Percentiles rank a stretch among this genome's conserved stretches.
phyloP scores from a whole-genome alignment of 2,329 filamentous ascomycete genomes.

The Colletotrichum sp. region DNA sequence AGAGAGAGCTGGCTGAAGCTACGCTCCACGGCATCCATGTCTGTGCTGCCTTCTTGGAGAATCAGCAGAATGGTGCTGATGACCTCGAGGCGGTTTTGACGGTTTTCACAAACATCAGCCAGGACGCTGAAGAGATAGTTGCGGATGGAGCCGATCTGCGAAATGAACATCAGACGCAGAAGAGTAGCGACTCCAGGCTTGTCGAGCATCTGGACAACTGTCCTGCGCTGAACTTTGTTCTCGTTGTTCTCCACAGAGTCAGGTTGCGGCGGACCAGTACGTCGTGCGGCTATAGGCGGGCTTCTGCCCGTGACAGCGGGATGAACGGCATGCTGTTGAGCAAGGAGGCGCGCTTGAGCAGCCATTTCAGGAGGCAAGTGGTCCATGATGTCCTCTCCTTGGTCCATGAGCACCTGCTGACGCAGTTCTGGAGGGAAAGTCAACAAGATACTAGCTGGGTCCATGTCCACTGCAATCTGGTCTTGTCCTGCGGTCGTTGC shows the following conservation, averaged over 20 bases:
- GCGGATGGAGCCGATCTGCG: slow-evolving; percentile 86
- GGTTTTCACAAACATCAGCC: slow-evolving; percentile 91
- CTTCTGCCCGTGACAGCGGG: slow-evolving; percentile 34
- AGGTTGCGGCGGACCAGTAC: slow-evolving; percentile 11
- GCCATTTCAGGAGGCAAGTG: slow-evolving; percentile 85
- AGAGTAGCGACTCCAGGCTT: slow-evolving; percentile 96
- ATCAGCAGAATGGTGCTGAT: slow-evolving; percentile 92
- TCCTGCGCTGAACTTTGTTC: slow-evolving; percentile 75
- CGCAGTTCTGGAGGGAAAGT: slow-evolving; percentile 86
- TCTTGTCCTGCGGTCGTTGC: slow-evolving; percentile 61
- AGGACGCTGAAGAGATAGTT: slow-evolving; percentile 86
- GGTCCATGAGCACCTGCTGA: slow-evolving; percentile 87
- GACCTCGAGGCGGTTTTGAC: slow-evolving; percentile 93
- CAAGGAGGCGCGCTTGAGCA: slow-evolving; percentile 72
- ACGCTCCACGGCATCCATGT: slow-evolving; percentile 91
- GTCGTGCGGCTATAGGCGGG: slow-evolving; percentile 28
- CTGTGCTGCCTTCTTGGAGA: slow-evolving; percentile 91
- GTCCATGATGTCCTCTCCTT: slow-evolving; percentile 86
- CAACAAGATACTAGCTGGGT: slow-evolving; percentile 88
- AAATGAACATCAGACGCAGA: slow-evolving; percentile 97
- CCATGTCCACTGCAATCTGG: slow-evolving; percentile 73
- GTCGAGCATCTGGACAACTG: slow-evolving; percentile 95
- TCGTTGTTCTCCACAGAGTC: slow-evolving; percentile 47
- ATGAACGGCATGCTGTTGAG: slow-evolving; percentile 32
- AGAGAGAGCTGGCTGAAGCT: slow-evolving; percentile 94